Evolutionary conservation across 2,329 filamentous ascomycete genomes (phyloP), one percentile per base, ranked within the genome.

Genomic region (Fusarium siculi): DNA sequence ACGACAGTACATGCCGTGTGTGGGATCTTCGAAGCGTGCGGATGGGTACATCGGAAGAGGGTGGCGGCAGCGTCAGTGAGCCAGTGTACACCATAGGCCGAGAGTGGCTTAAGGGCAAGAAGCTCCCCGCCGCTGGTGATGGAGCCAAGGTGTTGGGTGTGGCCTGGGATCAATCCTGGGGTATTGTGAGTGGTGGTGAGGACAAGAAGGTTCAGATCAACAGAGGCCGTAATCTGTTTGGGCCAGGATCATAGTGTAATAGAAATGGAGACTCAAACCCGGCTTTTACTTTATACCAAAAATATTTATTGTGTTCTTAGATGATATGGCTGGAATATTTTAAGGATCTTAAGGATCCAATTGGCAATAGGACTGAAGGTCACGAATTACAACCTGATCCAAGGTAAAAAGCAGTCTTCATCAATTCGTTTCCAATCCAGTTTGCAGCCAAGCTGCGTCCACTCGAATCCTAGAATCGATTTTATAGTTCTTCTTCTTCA

Each of bases 171-270:
- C 86, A 87, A 80, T 89, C 91, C 11, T 90, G 97, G 79, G 97
- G 96, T 3, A 96, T 99, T 80, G 93, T 98, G 49, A 97, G 93
- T 78, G 95, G 87, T 47, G 95, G 96, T 21, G 95, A 98, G 87
- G 96, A 99, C 80, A 97, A 96, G 85, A 91, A 90, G 85, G 91
- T 99, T 77, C 96, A 99, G 86, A 91, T 99, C 68, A 98, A 99
- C 82, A 88, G 89, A 74, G 91, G 90, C 23, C 87, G 88, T 70
- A 88, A 85, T 64, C 74, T 89, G 47, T 78, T 88, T 49, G 78
- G 80, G 39, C 78, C 79, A 77, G 79, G 80, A 52, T 79, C 79
- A 79, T 84, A 80, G 74, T 72, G 49, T 64, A 68, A 68, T 70
- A 46, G 47, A 44, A 32, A 54, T 42, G 58, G 61, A 63, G 57